A percentile compares a stretch with the other conserved stretches of the same genome.
Evolutionary conservation across 768 basidiomycete genomes (phyloP).

Genomic region (Sporobolomyces roseus): DNA sequence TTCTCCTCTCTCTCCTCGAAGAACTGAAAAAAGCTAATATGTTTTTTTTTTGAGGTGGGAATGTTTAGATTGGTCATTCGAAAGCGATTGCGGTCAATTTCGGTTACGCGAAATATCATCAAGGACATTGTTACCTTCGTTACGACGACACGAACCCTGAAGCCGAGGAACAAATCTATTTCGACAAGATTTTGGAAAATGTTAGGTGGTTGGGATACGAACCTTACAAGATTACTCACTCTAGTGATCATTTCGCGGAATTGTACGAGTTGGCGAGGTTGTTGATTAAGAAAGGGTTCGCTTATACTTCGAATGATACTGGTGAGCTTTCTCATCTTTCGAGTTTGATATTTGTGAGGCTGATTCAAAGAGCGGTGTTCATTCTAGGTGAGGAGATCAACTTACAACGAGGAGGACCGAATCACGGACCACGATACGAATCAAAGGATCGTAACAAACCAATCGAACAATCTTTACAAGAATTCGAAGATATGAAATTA

Average conservation of each 20-base stretch:
- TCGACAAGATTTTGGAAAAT: conserved; percentile 92
- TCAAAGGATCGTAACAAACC: conserved; percentile 85
- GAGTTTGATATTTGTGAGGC: neutral
- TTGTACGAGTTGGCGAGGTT: conserved; percentile 82
- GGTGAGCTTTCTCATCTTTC: conserved; percentile 57
- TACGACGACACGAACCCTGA: conserved; percentile 99
- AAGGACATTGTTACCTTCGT: conserved; percentile 87
- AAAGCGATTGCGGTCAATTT: conserved; percentile 98
- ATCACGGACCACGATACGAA: conserved; percentile 70
- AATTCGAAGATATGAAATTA: conserved; percentile 88
- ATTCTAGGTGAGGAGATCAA: conserved; percentile 85
- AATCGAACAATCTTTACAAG: conserved; percentile 74
- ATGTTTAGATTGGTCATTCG: conserved; percentile 71
- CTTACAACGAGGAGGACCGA: conserved; percentile 74
- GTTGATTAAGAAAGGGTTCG: conserved; percentile 82
- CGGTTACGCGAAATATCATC: conserved; percentile 91
- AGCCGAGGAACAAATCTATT: conserved; percentile 92
- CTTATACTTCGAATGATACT: conserved; percentile 92
- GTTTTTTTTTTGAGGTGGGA: no score
- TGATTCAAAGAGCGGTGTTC: neutral
- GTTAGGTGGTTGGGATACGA: conserved; percentile 96
- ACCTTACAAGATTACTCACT: conserved; percentile 98
- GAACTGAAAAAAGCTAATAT: no score
- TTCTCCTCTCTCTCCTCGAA: no score
- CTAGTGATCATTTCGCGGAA: conserved; percentile 89